Percentiles rank a stretch among this genome's conserved stretches.
These are phyloP conservation scores for Fusarium udum DNA, from an alignment of 2,329 filamentous ascomycete species.

Conservation along the genomic window DNA sequence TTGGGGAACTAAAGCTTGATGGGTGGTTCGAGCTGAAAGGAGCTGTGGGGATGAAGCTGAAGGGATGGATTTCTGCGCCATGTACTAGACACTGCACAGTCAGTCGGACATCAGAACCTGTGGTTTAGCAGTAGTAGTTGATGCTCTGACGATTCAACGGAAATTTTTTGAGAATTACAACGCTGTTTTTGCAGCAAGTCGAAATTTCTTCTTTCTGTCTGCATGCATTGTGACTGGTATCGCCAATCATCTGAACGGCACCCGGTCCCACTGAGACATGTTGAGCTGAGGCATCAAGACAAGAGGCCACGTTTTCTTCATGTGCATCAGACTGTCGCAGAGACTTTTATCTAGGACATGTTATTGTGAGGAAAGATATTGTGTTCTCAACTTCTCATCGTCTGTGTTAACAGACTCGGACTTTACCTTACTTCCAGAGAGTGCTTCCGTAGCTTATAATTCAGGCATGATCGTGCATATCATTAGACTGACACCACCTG, in stretches of 20 bases:
- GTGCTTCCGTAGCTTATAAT: not conserved
- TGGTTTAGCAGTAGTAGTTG: not conserved
- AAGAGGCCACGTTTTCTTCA: accelerated
- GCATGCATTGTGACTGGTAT: not conserved
- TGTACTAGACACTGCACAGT: not conserved
- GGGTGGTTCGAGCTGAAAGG: not conserved
- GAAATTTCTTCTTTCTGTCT: not conserved
- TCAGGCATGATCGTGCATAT: not conserved
- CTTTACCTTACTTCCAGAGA: accelerated
- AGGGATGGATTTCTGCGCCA: not conserved
- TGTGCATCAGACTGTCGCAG: accelerated
- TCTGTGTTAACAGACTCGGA: accelerated
- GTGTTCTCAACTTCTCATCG: not conserved
- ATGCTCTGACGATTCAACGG: accelerated
- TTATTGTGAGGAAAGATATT: not conserved
- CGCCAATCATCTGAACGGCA: not conserved
- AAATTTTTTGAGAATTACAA: not conserved
- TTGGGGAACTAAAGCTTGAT: not conserved
- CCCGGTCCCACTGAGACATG: accelerated
- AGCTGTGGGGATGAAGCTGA: not conserved
- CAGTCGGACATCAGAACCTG: accelerated
- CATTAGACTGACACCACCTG: accelerated
- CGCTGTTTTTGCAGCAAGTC: accelerated
- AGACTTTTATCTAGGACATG: accelerated
- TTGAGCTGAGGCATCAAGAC: accelerated